Evolutionary conservation across 2,329 filamentous ascomycete species (phyloP), one percentile per base, ranked within the genome.

Genomic region (Ophiocordyceps robertsii): DNA sequence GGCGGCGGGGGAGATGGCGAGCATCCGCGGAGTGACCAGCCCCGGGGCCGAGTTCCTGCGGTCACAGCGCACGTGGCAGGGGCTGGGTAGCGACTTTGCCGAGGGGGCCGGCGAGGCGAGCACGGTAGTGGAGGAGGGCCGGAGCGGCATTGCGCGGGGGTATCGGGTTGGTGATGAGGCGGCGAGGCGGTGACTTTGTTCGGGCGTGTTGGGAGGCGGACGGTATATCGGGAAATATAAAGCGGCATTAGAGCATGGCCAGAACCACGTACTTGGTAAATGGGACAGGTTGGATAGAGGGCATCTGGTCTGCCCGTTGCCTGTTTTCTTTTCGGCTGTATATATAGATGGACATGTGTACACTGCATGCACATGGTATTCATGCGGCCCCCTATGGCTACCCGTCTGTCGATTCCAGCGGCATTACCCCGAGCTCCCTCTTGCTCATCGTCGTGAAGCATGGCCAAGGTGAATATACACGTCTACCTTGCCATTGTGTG

Each of bases 31-130:
- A 7, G 76, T 90, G 0, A 70, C 83, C n/a, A 96, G 90, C 38
- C 92, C 92, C 0, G 92, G 87, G 0, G 92, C 92, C 0, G 86
- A 95, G 59, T 96, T 77, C 52, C 65, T 98, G 48, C 75, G 82
- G 29, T 84, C 82, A 4, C 77, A 89, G 53, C 68, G 92, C 44
- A 94, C 86, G 4, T 98, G 92, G 92, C 83, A 83, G 55, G 92
- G 92, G 0, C 64, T 98, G 21, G 92, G 92, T 0, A 94, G 78
- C 47, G 92, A 98, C 58, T 93, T 88, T 53, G 41, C 21, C 12
- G 49, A 65, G 17, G 49, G 64, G 13, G 31, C 8, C n/a, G 66
- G 66, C 13, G 70, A 75, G 42, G 64, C 67, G n/a, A 67, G 83
- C 43, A 80, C 83, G 1, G 59, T 75, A 16, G 74, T 98, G 44